Percentiles rank a stretch among this genome's conserved stretches.
These are phyloP conservation scores for Colletotrichum viniferum DNA, from an alignment of 2,329 filamentous ascomycete genomes.

Conservation along the genomic window DNA sequence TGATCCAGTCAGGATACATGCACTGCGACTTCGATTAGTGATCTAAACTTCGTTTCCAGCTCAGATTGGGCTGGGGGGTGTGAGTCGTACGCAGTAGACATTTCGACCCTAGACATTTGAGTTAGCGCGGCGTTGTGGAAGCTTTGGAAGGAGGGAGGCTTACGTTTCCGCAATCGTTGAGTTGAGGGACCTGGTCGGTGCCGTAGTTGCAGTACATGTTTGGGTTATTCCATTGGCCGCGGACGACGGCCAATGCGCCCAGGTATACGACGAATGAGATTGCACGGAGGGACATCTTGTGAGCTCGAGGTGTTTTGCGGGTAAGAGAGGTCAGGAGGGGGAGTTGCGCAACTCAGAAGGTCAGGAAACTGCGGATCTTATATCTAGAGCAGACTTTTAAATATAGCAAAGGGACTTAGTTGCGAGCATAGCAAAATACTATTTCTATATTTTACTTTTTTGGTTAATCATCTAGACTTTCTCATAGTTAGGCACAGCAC, in stretches of 20 bases:
- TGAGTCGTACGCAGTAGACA: background rate
- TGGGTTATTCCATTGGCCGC: background rate
- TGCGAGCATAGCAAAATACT: background rate
- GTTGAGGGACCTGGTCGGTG: background rate
- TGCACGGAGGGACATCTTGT: background rate
- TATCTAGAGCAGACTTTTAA: background rate
- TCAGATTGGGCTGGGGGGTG: background rate
- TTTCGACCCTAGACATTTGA: background rate
- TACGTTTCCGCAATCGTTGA: background rate
- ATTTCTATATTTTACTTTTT: background rate
- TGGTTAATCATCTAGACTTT: background rate
- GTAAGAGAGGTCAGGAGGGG: background rate
- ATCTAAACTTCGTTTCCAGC: background rate
- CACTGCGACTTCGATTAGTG: background rate
- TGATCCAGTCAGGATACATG: background rate
- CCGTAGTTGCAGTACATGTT: background rate
- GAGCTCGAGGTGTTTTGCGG: background rate
- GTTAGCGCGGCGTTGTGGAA: background rate
- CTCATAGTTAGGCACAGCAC: background rate
- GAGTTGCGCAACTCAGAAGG: background rate
- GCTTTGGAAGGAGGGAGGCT: background rate
- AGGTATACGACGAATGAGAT: background rate
- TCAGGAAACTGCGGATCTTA: rapidly evolving
- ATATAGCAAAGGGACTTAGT: background rate
- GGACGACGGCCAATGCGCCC: background rate